Evolutionary conservation across 768 basidiomycete genomes (phyloP).

Genomic region (Royoungia palumana): DNA sequence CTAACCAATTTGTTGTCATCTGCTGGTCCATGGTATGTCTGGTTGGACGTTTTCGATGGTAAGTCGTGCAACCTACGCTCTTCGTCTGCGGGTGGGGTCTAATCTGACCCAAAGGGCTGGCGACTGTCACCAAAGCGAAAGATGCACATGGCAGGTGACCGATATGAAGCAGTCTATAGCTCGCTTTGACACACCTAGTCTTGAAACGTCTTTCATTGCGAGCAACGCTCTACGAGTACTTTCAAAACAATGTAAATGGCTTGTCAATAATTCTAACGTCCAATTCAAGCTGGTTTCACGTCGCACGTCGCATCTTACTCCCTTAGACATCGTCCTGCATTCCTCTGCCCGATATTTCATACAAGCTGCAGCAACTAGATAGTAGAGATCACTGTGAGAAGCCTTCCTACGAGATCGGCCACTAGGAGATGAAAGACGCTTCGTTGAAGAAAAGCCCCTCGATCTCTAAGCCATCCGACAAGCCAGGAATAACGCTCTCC

Average conservation of each 20-base stretch:
- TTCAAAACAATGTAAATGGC: too few relatives aligned
- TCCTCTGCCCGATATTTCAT: neutral
- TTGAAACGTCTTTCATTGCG: neutral
- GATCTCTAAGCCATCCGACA: constrained; percentile 42
- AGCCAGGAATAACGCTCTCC: constrained; percentile 39
- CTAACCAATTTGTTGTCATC: too few relatives aligned
- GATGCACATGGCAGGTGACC: constrained; percentile 22
- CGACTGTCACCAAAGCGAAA: constrained; percentile 20
- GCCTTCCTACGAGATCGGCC: neutral
- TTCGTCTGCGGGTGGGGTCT: too few relatives aligned
- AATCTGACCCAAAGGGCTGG: too few relatives aligned
- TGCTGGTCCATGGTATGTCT: too few relatives aligned
- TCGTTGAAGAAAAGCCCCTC: constrained; percentile 82
- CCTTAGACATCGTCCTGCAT: neutral
- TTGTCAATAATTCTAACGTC: too few relatives aligned
- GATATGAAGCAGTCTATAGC: constrained; percentile 21
- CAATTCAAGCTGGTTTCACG: too few relatives aligned
- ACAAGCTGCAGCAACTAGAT: constrained; percentile 10
- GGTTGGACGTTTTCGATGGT: too few relatives aligned
- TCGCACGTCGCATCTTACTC: too few relatives aligned
- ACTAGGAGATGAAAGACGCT: constrained; percentile 80
- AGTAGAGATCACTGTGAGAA: neutral
- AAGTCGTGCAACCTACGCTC: too few relatives aligned
- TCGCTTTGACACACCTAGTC: constrained; percentile 18
- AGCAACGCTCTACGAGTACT: too few relatives aligned